Evolutionary conservation across 345 rosid genomes (phyloP).

Genomic region (Salix dunnii): DNA sequence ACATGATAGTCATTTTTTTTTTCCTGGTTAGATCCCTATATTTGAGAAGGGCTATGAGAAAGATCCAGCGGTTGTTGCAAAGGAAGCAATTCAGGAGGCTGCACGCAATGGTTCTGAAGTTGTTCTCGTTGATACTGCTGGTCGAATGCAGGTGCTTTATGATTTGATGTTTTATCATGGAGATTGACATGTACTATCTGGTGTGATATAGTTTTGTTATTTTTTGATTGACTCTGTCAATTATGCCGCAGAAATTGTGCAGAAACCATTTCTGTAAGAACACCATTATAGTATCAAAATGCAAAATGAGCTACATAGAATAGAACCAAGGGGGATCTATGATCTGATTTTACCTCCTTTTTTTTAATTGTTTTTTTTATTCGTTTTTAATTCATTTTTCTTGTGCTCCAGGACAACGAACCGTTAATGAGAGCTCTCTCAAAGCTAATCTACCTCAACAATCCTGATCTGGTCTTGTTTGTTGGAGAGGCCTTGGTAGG

Average conservation of each 20-base stretch:
- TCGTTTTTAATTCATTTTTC: background rate
- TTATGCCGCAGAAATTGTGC: background rate
- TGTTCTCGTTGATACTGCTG: conserved; percentile 98
- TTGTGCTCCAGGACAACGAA: conserved; percentile 69
- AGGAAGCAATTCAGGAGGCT: conserved; percentile 97
- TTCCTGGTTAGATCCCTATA: conserved; percentile 65
- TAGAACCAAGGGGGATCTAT: background rate
- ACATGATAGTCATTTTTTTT: background rate
- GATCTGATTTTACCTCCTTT: background rate
- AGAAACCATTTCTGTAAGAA: background rate
- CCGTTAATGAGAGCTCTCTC: conserved; percentile 98
- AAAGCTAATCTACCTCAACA: conserved; percentile 78
- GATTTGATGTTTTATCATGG: background rate
- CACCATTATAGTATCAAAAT: background rate
- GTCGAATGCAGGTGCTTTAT: conserved; percentile 78
- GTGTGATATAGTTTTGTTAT: background rate
- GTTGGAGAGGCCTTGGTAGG: conserved; percentile 99
- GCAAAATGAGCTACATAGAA: background rate
- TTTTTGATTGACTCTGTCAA: background rate
- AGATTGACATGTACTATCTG: background rate
- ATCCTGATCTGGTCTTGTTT: conserved; percentile 87
- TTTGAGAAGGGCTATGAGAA: conserved; percentile 98
- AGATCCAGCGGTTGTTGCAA: conserved; percentile 96
- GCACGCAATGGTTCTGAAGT: conserved; percentile 83
- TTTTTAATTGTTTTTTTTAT: background rate